A percentile compares a stretch with the other conserved stretches of the same genome.
Conservation (phyloP, 495 filamentous ascomycete genomes). For the Talaromyces trachyspermus region DNA sequence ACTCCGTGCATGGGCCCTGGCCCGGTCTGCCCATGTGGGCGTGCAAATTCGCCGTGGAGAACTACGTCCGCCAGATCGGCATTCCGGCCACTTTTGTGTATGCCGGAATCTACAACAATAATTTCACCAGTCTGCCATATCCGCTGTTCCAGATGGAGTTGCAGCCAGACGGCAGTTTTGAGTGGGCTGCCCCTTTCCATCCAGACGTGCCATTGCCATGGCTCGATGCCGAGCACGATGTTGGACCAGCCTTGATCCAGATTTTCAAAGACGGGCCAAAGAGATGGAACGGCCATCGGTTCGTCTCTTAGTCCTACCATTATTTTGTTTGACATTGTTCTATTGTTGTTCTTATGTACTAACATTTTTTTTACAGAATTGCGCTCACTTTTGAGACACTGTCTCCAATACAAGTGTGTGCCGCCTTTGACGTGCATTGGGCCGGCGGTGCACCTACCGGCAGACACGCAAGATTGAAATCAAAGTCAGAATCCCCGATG, state of each 20-base stretch:
- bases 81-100: slow-evolving; percentile 90
- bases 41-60: slow-evolving; percentile 83
- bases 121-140: slow-evolving; percentile 90
- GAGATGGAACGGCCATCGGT: slow-evolving; percentile 81
- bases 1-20: slow-evolving; percentile 70
- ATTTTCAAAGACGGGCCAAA: slow-evolving; percentile 87
- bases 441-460: slow-evolving; percentile 68
- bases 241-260: slow-evolving; percentile 89
- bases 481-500: slow-evolving; percentile 75
- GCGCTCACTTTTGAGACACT: slow-evolving; percentile 89
- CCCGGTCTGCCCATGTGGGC: slow-evolving; percentile 84
- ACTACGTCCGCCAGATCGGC: slow-evolving; percentile 76
- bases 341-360: slow-evolving; percentile 7
- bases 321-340: too few relatives aligned
- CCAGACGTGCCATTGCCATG: slow-evolving; percentile 84
- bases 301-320: slow-evolving; percentile 22
- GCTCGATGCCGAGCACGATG: slow-evolving; percentile 95
- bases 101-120: slow-evolving; percentile 97
- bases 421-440: slow-evolving; percentile 69
- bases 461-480: slow-evolving; percentile 68
- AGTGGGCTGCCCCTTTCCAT: slow-evolving; percentile 93
- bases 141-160: slow-evolving; percentile 92
- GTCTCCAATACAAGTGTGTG: slow-evolving; percentile 73
- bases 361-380: slow-evolving; percentile 46
- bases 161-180: slow-evolving; percentile 72